Conservation (phyloP, 176 grass and related monocot genomes). For the Carex myosuroides region DNA sequence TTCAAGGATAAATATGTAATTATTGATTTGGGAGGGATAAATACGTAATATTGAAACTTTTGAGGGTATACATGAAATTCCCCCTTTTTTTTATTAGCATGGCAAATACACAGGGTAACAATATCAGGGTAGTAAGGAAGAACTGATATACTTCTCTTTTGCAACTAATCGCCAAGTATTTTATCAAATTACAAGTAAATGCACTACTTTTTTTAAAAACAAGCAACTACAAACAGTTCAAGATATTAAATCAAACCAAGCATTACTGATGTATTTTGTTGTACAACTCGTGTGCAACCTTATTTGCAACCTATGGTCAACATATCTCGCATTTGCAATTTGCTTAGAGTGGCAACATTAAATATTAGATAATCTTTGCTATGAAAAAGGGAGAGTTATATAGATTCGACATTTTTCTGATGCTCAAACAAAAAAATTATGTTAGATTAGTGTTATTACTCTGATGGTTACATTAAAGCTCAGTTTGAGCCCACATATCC, state of each 20-base stretch:
- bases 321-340: neutral
- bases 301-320: neutral
- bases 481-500: neutral
- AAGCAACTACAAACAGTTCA: neutral
- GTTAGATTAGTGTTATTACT: neutral
- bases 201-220: neutral
- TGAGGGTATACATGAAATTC: no score
- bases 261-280: neutral
- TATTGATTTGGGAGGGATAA: no score
- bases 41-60: no score
- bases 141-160: neutral
- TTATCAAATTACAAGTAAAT: no score
- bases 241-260: neutral
- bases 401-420: neutral
- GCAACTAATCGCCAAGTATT: no score
- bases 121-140: neutral
- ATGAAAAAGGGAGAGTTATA: neutral
- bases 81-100: neutral
- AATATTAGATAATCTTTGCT: neutral
- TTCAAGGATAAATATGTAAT: no score
- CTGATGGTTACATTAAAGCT: neutral
- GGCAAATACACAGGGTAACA: neutral
- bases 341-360: neutral
- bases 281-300: neutral
- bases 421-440: neutral